These are phyloP conservation scores for Geotrichum candidum DNA, from an alignment of 1,139 yeast genomes.

Conservation along the genomic window DNA sequence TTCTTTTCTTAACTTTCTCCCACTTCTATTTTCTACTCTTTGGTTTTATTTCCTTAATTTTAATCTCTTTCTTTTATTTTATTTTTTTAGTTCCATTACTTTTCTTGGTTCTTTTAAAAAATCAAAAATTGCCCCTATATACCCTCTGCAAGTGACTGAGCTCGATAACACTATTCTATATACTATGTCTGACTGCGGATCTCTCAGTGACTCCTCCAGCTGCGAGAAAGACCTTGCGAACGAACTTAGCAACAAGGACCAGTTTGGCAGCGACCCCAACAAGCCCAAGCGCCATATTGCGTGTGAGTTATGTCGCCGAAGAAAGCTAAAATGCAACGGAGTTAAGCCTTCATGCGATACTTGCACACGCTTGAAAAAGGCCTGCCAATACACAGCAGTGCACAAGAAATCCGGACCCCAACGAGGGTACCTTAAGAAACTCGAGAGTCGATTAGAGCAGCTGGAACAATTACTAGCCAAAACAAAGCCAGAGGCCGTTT, in stretches of 20 bases:
- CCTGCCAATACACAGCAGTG: slow-evolving; percentile 29
- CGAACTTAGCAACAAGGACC: neutral
- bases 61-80: neutral
- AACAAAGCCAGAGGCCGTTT: neutral
- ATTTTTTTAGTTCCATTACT: neutral
- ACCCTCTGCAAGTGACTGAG: neutral
- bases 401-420: slow-evolving; percentile 33
- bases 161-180: no score
- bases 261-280: neutral
- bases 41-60: no score
- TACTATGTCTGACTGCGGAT: slow-evolving; percentile 2
- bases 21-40: no score
- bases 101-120: neutral
- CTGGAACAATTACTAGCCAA: slow-evolving; percentile 22
- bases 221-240: neutral
- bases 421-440: slow-evolving; percentile 31
- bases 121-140: no score
- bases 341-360: slow-evolving; percentile 30
- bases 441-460: slow-evolving; percentile 29
- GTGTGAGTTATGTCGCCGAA: slow-evolving; percentile 31
- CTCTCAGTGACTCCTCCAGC: neutral
- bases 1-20: no score
- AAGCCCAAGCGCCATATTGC: slow-evolving; percentile 29
- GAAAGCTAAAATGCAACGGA: slow-evolving; percentile 35
- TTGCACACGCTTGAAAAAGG: slow-evolving; percentile 26